phyloP scores from a whole-genome alignment of 2,329 filamentous ascomycete species.

The Talaromyces sp. region DNA sequence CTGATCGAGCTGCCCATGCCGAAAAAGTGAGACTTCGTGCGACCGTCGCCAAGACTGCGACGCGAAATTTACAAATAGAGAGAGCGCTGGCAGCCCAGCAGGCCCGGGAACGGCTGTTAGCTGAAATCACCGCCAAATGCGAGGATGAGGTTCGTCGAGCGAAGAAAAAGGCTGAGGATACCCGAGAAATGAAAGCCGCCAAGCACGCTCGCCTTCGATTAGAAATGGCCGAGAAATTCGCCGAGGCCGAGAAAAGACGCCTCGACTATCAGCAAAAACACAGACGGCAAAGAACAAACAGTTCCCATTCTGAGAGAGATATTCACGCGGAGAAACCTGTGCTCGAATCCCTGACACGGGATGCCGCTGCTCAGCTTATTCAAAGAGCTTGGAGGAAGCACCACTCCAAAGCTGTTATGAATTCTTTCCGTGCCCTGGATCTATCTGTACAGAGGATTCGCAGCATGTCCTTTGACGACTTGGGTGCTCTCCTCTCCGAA shows the following conservation, averaged over 20 bases:
- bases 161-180: conserved; percentile 64
- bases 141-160: conserved; percentile 62
- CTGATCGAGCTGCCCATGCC: conserved; percentile 61
- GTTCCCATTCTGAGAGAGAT: conserved; percentile 43
- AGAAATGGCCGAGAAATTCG: conserved; percentile 62
- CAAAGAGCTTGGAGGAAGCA: conserved; percentile 55
- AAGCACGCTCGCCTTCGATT: conserved; percentile 55
- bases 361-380: conserved; percentile 53
- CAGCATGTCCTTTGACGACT: conserved; percentile 54
- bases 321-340: conserved; percentile 34
- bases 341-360: conserved; percentile 41
- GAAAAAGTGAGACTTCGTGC: conserved; percentile 62
- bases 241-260: conserved; percentile 58
- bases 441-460: conserved; percentile 51
- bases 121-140: conserved; percentile 61
- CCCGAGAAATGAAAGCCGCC: conserved; percentile 59
- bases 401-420: conserved; percentile 45
- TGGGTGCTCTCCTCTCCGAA: conserved; percentile 53
- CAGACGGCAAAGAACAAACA: conserved; percentile 50
- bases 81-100: conserved; percentile 59
- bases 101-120: conserved; percentile 59
- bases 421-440: conserved; percentile 48
- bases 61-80: conserved; percentile 54
- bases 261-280: conserved; percentile 43
- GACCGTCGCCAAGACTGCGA: conserved; percentile 57